phyloP scores from a whole-genome alignment of 2,329 filamentous ascomycete species.

The Calonectria hawksworthii region DNA sequence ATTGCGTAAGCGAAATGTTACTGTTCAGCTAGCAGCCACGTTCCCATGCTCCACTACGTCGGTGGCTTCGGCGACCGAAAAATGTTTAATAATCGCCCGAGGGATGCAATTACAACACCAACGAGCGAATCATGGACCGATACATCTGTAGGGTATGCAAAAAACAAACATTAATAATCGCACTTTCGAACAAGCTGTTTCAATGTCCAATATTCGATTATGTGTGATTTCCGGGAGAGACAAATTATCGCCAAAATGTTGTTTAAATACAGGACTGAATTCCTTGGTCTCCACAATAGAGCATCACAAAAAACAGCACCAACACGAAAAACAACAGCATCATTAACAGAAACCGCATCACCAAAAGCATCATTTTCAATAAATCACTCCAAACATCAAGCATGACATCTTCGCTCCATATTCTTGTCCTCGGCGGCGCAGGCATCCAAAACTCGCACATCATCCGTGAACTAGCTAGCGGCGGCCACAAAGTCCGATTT shows the following conservation, averaged over 20 bases:
- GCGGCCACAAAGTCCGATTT: neutral
- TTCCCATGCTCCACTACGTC: neutral
- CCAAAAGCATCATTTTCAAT: neutral
- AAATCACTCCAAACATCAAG: neutral
- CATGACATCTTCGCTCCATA: neutral
- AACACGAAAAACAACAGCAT: neutral
- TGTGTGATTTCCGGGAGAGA: neutral
- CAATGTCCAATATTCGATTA: neutral
- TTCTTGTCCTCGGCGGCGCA: slow-evolving; percentile 6
- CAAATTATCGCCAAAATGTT: neutral
- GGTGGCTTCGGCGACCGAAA: neutral
- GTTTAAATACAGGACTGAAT: neutral
- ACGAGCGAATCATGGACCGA: neutral
- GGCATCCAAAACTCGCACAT: neutral
- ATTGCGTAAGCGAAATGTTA: neutral
- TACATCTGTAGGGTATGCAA: neutral
- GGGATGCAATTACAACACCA: neutral
- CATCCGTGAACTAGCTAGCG: neutral
- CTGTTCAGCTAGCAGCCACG: neutral
- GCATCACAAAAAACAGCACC: neutral
- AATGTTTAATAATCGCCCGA: neutral
- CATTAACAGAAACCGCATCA: neutral
- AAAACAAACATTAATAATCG: neutral
- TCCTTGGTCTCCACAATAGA: neutral
- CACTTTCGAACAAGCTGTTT: neutral